Evolutionary conservation across 1,284 basidiomycete species (phyloP).

Genomic region (Retiboletus fuscus): DNA sequence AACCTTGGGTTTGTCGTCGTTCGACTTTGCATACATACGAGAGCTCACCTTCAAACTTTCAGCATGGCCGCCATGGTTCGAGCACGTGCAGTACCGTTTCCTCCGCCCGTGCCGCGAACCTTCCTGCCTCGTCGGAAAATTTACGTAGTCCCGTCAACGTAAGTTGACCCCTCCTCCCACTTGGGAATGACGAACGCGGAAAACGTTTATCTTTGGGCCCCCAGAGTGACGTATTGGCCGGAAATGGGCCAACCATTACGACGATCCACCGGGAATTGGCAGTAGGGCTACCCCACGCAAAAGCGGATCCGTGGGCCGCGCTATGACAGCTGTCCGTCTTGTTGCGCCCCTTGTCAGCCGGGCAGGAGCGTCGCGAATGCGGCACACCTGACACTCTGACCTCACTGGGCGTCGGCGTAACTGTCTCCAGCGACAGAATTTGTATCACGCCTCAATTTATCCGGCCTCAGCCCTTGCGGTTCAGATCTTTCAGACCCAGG

Average conservation of each 20-base stretch:
- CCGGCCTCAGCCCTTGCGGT: conserved; percentile 6
- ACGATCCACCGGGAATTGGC: conserved; percentile 5
- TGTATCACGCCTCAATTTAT: neutral
- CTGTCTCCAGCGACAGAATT: conserved; percentile 3
- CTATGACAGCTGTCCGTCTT: conserved; percentile 8
- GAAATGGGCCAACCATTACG: neutral
- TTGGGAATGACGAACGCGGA: neutral
- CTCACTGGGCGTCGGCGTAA: neutral
- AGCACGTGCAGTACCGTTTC: neutral
- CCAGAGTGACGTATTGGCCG: neutral
- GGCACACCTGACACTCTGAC: conserved; percentile 2
- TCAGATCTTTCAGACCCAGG: neutral
- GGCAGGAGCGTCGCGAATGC: neutral
- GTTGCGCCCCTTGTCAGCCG: neutral
- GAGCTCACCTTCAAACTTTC: neutral
- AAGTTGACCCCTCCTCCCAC: neutral
- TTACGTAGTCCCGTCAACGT: conserved; percentile 20
- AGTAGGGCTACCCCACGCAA: neutral
- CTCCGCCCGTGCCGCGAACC: conserved; percentile 12
- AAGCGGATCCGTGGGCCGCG: neutral
- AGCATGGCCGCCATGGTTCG: neutral
- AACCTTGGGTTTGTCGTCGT: neutral
- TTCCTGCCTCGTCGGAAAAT: conserved; percentile 9
- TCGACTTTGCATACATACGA: neutral
- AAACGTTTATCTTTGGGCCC: neutral